These are phyloP conservation scores for Trypanosoma rangeli DNA, from an alignment of 208 protist genomes.

Conservation along the genomic window DNA sequence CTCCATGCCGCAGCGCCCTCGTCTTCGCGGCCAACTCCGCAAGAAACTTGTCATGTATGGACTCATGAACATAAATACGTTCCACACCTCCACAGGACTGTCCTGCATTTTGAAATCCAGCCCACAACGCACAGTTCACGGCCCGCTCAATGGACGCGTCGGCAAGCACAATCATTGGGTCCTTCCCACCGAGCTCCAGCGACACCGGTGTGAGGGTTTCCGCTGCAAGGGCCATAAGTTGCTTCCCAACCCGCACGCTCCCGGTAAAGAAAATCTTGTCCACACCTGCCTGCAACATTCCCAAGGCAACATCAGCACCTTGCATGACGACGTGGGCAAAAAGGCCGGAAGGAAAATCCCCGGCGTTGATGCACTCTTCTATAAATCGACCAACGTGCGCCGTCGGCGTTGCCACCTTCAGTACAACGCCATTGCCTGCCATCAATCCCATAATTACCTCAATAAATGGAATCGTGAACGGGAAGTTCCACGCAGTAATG, in stretches of 20 bases:
- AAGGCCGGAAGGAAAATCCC: constrained; percentile 55
- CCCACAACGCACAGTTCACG: constrained; percentile 81
- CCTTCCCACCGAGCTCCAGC: constrained; percentile 88
- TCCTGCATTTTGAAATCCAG: constrained; percentile 78
- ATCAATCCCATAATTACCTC: constrained; percentile 84
- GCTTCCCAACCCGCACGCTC: constrained; percentile 76
- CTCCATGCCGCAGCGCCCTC: constrained; percentile 67
- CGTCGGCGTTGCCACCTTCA: constrained; percentile 74
- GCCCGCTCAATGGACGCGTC: constrained; percentile 79
- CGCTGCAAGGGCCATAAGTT: constrained; percentile 70
- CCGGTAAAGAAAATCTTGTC: constrained; percentile 89
- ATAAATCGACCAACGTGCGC: constrained; percentile 65
- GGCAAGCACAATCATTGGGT: constrained; percentile 75
- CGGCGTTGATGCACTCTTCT: constrained; percentile 53
- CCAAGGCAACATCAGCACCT: constrained; percentile 43
- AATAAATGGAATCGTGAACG: constrained; percentile 82
- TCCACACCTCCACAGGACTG: constrained; percentile 81
- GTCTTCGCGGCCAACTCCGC: constrained; percentile 64
- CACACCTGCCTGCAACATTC: constrained; percentile 45
- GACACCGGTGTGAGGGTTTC: constrained; percentile 71
- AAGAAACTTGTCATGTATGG: constrained; percentile 74
- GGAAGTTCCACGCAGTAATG: constrained; percentile 90
- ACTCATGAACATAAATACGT: constrained; percentile 71
- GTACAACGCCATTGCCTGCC: constrained; percentile 76
- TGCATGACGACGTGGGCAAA: constrained; percentile 60